Percentiles rank a stretch among this genome's conserved stretches.
phyloP scores from a whole-genome alignment of 192 early-diverging fungal species.

The Irineochytrium annulatum region DNA sequence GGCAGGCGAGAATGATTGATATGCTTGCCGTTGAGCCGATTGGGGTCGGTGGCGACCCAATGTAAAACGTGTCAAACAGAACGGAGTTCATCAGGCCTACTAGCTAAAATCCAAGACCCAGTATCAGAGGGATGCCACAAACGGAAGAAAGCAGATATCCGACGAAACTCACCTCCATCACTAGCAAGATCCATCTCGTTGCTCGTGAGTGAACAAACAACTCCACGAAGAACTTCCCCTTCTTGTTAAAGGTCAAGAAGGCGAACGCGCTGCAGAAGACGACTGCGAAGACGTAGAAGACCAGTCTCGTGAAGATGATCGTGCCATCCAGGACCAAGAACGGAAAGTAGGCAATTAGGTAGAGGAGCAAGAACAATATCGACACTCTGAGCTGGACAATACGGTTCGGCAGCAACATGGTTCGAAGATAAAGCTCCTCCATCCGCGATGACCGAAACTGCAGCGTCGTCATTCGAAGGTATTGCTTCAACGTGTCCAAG shows the following conservation, averaged over 20 bases:
- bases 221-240: background rate
- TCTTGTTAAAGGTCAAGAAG: background rate
- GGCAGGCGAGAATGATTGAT: background rate
- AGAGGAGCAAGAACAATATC: background rate
- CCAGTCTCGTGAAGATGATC: background rate
- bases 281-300: background rate
- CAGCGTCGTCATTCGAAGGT: conserved; percentile 5
- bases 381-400: conserved; percentile 6
- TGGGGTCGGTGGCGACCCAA: background rate
- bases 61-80: background rate
- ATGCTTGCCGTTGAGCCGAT: conserved; percentile 12
- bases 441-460: conserved; percentile 15
- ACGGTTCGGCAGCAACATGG: conserved; percentile 26
- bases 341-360: background rate
- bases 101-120: background rate
- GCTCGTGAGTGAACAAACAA: background rate
- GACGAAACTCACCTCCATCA: background rate
- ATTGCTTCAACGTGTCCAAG: background rate
- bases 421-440: conserved; percentile 33
- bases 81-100: background rate
- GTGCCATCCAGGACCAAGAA: background rate
- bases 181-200: background rate
- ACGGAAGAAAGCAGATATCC: no score
- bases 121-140: background rate
- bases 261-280: background rate